phyloP scores from a whole-genome alignment of 768 basidiomycete genomes.

The Lactarius sanguifluus region DNA sequence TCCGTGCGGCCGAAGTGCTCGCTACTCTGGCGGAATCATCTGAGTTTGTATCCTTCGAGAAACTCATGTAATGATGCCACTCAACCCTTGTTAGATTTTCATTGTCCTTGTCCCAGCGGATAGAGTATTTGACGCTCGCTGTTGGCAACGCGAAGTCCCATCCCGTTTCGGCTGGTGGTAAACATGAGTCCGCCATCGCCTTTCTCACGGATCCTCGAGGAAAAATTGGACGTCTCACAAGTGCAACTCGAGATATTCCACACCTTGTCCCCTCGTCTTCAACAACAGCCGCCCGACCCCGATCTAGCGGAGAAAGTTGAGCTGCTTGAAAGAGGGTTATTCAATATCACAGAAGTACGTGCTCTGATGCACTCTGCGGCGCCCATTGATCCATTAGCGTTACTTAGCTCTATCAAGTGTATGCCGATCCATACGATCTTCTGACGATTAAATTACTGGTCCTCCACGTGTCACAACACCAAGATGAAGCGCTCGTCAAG shows the following conservation, averaged over 20 bases:
- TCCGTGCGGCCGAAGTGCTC: slow-evolving; percentile 87
- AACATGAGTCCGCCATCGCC: slow-evolving; percentile 87
- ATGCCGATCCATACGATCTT: slow-evolving; percentile 84
- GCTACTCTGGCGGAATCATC: slow-evolving; percentile 79
- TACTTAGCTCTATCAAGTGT: slow-evolving; percentile 78
- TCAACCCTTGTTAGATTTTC: slow-evolving; percentile 50
- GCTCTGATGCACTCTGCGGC: slow-evolving; percentile 1
- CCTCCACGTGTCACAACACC: slow-evolving; percentile 90
- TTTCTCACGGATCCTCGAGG: slow-evolving; percentile 94
- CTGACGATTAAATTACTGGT: slow-evolving; percentile 84
- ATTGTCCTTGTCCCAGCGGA: slow-evolving; percentile 64
- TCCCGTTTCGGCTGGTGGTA: slow-evolving; percentile 70
- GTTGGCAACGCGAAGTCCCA: slow-evolving; percentile 97
- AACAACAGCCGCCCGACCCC: slow-evolving; percentile 45
- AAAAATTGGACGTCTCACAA: slow-evolving; percentile 95
- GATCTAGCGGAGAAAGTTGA: slow-evolving; percentile 64
- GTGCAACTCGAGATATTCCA: slow-evolving; percentile 93
- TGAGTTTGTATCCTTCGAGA: slow-evolving; percentile 51
- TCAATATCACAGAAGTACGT: slow-evolving; percentile 83
- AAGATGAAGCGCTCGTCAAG: slow-evolving; percentile 75
- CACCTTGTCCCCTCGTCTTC: slow-evolving; percentile 56
- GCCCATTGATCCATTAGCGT: slow-evolving; percentile 9
- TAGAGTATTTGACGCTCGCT: slow-evolving; percentile 92
- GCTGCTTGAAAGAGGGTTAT: slow-evolving; percentile 56
- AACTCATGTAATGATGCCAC: not conserved